A percentile compares a stretch with the other conserved stretches of the same genome.
Conservation (phyloP, 164 flowering plant genomes). For the Tetrastigma voinierianum region DNA sequence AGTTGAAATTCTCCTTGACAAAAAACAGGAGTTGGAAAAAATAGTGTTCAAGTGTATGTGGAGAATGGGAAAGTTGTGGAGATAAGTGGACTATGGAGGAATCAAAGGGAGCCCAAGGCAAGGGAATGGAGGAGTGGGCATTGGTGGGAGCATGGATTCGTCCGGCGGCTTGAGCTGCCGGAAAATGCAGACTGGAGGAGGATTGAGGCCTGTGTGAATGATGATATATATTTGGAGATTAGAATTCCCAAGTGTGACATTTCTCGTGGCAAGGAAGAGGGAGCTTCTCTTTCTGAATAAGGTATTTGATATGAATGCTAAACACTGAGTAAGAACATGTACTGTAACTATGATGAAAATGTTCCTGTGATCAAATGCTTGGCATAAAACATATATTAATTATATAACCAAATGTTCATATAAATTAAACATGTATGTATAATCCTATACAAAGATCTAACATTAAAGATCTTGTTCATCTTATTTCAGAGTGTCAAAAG, state of each 20-base stretch:
- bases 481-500: no score
- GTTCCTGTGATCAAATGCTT: neutral
- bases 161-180: constrained; percentile 81
- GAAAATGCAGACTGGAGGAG: constrained; percentile 65
- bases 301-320: neutral
- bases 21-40: constrained; percentile 41
- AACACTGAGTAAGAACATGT: neutral
- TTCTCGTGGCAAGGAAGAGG: constrained; percentile 22
- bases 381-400: neutral
- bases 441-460: neutral
- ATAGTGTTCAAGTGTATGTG: constrained; percentile 35
- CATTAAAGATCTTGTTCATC: no score
- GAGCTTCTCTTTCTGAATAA: constrained; percentile 12
- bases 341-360: neutral
- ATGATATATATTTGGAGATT: constrained; percentile 53
- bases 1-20: neutral
- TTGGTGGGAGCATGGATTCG: constrained; percentile 91
- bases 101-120: constrained; percentile 32
- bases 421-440: no score
- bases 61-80: constrained; percentile 74
- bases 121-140: constrained; percentile 67
- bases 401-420: no score
- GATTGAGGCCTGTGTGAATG: constrained; percentile 45
- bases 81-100: constrained; percentile 70
- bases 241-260: constrained; percentile 49